Evolutionary conservation across 345 rosid genomes (phyloP), one percentile per base, ranked within the genome.

Genomic region (Lepidium aucheri): DNA sequence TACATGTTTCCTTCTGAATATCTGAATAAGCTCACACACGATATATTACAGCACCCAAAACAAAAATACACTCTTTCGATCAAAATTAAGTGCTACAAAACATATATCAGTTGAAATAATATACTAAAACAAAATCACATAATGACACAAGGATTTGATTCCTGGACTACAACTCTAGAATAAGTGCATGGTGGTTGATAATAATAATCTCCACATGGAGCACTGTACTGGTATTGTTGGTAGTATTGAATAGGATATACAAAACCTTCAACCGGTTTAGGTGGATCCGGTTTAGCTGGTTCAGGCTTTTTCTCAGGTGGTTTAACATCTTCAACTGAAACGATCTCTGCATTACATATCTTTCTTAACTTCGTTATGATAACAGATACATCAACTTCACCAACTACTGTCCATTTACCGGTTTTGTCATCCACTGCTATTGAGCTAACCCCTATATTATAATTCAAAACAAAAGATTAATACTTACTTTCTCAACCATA

Each of bases 311-410:
- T 81, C 76, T 84, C 85, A 0, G 78, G 77, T 66, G 83, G 82
- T 66, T 85, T 87, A 32, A 81, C 86, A 12, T 70, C 84, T 53
- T 85, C 90, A 2, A 87, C 90, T 3, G 86, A 69, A 8, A 81
- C 35, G 4, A 87, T 80, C 0, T 79, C 81, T 2, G 90, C 65
- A 22, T 34, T 38, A 51, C 89, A 88, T 0, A 78, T 14, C 72
- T 85, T 88, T 62, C 84, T 78, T 56, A 88, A 42, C 68, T 88
- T 85, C 51, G 54, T 38, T 44, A 72, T 87, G 3, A 82, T 43
- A 2, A 0, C 0, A 0, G 81, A 69, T 13, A 87, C 69, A 76
- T 88, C 95, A 8, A 81, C 18, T 30, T 77, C 78, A 42, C 95
- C 91, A 3, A 66, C 65, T 33, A 82, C 74, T 2, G 91, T 88